phyloP scores from a whole-genome alignment of 129 eudicot species.

The Saposhnikovia divaricata region DNA sequence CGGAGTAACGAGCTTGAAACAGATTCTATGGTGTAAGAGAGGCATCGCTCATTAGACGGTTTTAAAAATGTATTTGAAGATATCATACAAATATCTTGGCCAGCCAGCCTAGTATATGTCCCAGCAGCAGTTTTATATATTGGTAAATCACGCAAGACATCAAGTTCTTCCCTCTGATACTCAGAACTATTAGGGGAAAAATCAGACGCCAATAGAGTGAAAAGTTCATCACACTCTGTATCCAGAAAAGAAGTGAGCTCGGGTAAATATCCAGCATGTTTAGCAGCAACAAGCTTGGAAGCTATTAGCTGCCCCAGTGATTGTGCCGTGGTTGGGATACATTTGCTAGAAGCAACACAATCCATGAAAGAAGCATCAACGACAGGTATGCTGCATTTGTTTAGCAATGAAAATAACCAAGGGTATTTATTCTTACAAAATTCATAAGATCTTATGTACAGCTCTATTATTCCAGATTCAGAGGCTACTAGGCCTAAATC shows the following conservation, averaged over 20 bases:
- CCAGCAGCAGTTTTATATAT: slow-evolving; percentile 70
- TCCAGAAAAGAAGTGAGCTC: slow-evolving; percentile 48
- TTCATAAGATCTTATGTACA: slow-evolving; percentile 42
- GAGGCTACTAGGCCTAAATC: slow-evolving; percentile 33
- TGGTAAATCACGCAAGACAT: slow-evolving; percentile 74
- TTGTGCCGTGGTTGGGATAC: slow-evolving; percentile 49
- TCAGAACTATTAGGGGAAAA: slow-evolving; percentile 49
- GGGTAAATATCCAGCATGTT: slow-evolving; percentile 82
- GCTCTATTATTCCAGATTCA: slow-evolving; percentile 33
- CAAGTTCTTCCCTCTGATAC: slow-evolving; percentile 71
- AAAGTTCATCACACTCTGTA: slow-evolving; percentile 60
- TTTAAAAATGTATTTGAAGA: slow-evolving; percentile 72
- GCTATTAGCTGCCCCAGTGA: slow-evolving; percentile 72
- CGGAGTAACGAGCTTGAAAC: slow-evolving; percentile 46
- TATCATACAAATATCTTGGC: slow-evolving; percentile 61
- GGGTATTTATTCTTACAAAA: slow-evolving; percentile 50
- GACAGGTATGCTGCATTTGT: slow-evolving; percentile 82
- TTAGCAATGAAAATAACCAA: slow-evolving; percentile 78
- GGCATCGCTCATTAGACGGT: slow-evolving; percentile 67
- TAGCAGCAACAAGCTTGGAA: slow-evolving; percentile 82
- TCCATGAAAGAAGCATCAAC: slow-evolving; percentile 73
- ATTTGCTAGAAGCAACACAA: slow-evolving; percentile 55
- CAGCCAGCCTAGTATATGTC: slow-evolving; percentile 50
- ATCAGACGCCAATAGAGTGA: slow-evolving; percentile 69
- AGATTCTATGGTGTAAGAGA: slow-evolving; percentile 49